Evolutionary conservation across 257 asterid species (phyloP), one percentile per base, ranked within the genome.

Genomic region (Sherardia arvensis): DNA sequence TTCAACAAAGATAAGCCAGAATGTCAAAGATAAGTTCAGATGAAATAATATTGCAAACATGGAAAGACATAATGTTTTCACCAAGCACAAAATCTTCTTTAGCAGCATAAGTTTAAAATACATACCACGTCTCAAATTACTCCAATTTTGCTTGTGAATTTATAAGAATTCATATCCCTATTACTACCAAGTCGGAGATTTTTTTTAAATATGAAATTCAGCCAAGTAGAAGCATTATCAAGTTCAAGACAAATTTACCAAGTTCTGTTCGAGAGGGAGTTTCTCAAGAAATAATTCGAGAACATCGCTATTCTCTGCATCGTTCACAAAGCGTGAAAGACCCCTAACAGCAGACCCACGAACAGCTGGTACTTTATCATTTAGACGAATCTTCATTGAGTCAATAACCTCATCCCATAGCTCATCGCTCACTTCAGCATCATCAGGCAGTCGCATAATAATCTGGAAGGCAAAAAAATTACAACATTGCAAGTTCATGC

Each of bases 351-450:
- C 85, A 81, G 77, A 93, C 69, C 88, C 73, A 51, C 99, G 90
- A 62, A 90, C 91, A 56, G 86, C 74, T 34, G 95, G 72, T 23
- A 81, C 78, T 84, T 90, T 93, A 73, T 93, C 99, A 67, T 83
- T 76, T 66, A 77, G 83, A 21, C 95, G 87, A 64, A 78, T 69
- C 73, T 77, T 84, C 94, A 93, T 77, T 66, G 80, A 73, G 43
- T 89, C 97, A 48, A 93, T 90, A 69, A 90, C 96, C 69, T 85
- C 94, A 76, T 87, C 97, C 99, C 99, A 89, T 22, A 89, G 88
- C 62, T 84, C 97, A 75, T 67, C 68, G 75, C 94, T 83, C 68
- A 93, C 97, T 79, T 93, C 99, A 23, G 95, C 73, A 60, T 93
- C 97, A 80, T 93, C 97, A 15, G 99, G 96, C 80, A 93, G 73